Conservation (phyloP, 116 monocot genomes). For the Trichopus zeylanicus region DNA sequence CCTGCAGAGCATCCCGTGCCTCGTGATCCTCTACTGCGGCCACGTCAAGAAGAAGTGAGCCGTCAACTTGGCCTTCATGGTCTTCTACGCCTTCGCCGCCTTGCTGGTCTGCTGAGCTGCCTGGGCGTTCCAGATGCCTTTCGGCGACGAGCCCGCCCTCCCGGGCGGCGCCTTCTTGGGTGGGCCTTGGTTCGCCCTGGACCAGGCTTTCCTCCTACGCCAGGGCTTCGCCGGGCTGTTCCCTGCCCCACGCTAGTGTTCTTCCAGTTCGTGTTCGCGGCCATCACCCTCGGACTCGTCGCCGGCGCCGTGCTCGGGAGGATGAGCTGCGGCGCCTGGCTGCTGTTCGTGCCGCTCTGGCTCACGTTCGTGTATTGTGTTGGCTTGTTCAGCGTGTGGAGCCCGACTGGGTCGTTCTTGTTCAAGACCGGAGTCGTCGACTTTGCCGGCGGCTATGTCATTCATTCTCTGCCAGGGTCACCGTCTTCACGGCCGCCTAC, state of each 20-base stretch:
- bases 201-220: conserved; percentile 7
- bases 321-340: conserved; percentile 30
- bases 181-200: conserved; percentile 10
- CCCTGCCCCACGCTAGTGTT: conserved; percentile 21
- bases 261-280: conserved; percentile 6
- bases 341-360: conserved; percentile 23
- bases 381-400: conserved; percentile 30
- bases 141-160: conserved; percentile 14
- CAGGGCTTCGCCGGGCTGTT: conserved; percentile 17
- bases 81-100: conserved; percentile 5
- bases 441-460: conserved; percentile 32
- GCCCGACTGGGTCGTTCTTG: conserved; percentile 22
- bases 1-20: conserved; percentile 19
- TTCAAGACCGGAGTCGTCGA: conserved; percentile 26
- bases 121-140: conserved; percentile 24
- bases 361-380: conserved; percentile 28
- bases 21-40: conserved; percentile 18
- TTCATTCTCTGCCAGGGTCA: conserved; percentile 26
- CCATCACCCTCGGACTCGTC: background rate
- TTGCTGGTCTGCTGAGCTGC: conserved; percentile 17
- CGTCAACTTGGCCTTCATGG: conserved; percentile 2
- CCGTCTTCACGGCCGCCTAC: conserved; percentile 30
- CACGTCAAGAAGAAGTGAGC: conserved; percentile 5
- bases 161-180: too few relatives aligned
- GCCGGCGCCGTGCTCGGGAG: background rate